phyloP scores from a whole-genome alignment of 2,329 filamentous ascomycete genomes.

The Diaporthe sp. region DNA sequence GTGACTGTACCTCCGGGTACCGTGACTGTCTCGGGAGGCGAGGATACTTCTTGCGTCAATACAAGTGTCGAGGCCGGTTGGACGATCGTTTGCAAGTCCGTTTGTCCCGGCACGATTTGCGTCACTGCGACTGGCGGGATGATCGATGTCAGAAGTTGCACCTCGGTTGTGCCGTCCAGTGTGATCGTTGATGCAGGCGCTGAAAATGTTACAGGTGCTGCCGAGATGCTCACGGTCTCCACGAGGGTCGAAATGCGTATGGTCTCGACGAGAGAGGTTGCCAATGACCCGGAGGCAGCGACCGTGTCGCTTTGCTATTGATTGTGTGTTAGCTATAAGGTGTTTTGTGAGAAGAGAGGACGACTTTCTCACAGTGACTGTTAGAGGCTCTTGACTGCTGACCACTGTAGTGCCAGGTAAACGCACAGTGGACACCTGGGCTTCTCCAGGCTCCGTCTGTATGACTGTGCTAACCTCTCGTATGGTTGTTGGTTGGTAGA shows the following conservation, averaged over 20 bases:
- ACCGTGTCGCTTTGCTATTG: neutral
- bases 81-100: neutral
- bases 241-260: no score
- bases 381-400: neutral
- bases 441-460: neutral
- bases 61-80: neutral
- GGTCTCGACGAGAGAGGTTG: neutral
- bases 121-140: conserved; percentile 42
- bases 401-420: neutral
- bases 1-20: no score
- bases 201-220: neutral
- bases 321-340: neutral
- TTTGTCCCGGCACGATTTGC: conserved; percentile 36
- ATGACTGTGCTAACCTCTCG: neutral
- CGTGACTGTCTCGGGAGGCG: conserved; percentile 34
- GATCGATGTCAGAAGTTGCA: conserved; percentile 5
- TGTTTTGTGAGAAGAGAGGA: neutral
- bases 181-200: neutral
- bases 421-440: neutral
- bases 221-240: neutral
- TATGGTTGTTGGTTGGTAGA: neutral
- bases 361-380: neutral
- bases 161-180: neutral
- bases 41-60: neutral
- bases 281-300: neutral